Evolutionary conservation across 768 basidiomycete genomes (phyloP), one percentile per base, ranked within the genome.

Genomic region (Hydnum rufescens): DNA sequence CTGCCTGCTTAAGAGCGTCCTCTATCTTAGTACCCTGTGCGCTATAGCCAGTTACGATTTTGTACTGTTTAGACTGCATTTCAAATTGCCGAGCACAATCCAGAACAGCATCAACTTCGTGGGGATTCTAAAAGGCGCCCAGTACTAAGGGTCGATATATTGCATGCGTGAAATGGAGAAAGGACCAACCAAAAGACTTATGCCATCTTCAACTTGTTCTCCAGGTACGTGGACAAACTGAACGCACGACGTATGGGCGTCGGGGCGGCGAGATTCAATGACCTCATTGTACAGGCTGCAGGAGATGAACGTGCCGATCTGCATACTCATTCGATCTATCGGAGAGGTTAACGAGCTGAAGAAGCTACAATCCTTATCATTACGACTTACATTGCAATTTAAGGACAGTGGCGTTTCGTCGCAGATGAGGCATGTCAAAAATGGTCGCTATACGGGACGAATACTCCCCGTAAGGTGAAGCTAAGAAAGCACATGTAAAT

Each of bases 241-340:
- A 4, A 75, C 66, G 58, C 79, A 82, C n/a, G 78, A 59, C 73
- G 42, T 64, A 57, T 5, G 63, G 60, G 0, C 65, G 39, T 48
- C 65, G 59, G 64, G 58, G 1, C 75, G 72, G 3, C 56, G 31
- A 0, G 84, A 85, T 4, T 71, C 64, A 13, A 88, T 75, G 57
- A 75, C 59, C 16, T 65, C 59, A 23, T 78, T 65, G 66, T 88
- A 88, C 3, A 88, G 68, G 53, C 68, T 67, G 52, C 71, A 60
- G 19, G 82, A 85, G 39, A 88, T 81, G 42, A 85, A 76, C 2
- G 68, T 58, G 23, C 84, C 82, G 68, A 86, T 78, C 57, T 82
- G 75, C 49, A 78, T 75, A 50, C 85, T 85, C 82, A 88, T 85
- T 1, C 86, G 75, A 58, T 88, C 86, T 88, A 53, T n/a, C n/a